Conservation (phyloP, 176 grass and related monocot genomes). For the Zoysia japonica region DNA sequence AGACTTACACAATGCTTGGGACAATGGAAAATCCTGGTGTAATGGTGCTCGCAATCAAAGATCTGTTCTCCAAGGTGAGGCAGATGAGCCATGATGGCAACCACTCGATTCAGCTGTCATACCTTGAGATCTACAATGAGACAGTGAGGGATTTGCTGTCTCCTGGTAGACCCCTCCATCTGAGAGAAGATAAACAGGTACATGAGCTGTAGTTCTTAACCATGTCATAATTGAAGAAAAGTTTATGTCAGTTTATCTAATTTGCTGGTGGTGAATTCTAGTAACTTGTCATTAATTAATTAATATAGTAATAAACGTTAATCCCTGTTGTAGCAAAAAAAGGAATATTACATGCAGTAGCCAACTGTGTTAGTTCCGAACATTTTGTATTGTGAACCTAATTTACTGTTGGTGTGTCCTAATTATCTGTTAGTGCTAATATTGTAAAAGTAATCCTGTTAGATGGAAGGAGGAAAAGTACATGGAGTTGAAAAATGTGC, state of each 20-base stretch:
- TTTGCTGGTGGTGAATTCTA: constrained; percentile 16
- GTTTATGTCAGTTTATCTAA: constrained; percentile 6
- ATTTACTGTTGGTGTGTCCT: neutral
- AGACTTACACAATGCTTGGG: constrained; percentile 98
- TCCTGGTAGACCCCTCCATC: constrained; percentile 75
- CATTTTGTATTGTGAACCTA: neutral
- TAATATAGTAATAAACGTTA: neutral
- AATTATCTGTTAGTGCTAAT: neutral
- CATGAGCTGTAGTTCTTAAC: constrained; percentile 8
- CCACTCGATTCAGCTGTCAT: constrained; percentile 83
- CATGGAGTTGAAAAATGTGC: neutral
- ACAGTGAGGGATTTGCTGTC: constrained; percentile 91
- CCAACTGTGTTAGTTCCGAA: constrained; percentile 5
- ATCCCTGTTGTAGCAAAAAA: neutral
- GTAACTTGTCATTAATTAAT: neutral
- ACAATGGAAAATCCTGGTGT: constrained; percentile 79
- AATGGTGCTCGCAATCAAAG: constrained; percentile 96
- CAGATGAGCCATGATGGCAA: constrained; percentile 65
- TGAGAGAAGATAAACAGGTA: constrained; percentile 97
- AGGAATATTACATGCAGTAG: constrained; percentile 1
- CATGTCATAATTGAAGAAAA: neutral
- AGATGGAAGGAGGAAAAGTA: neutral
- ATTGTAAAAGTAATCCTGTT: neutral
- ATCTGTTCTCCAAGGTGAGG: constrained; percentile 87
- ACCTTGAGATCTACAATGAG: constrained; percentile 98